phyloP scores from a whole-genome alignment of 768 basidiomycete genomes.

The Termitomyces sp. region DNA sequence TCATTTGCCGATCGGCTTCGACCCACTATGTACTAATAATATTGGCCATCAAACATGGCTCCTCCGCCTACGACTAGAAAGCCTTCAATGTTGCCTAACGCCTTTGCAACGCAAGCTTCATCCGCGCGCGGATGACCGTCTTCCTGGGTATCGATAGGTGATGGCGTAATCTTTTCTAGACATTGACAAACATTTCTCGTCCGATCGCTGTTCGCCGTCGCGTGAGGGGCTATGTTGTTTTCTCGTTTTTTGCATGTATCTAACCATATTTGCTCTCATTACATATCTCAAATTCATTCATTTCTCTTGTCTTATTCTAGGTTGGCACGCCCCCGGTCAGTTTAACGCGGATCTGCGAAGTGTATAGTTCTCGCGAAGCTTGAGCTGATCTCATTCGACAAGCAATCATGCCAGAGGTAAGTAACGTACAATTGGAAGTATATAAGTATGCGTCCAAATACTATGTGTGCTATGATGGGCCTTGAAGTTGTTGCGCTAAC shows the following conservation, averaged over 20 bases:
- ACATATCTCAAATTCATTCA: background rate
- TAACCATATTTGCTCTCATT: background rate
- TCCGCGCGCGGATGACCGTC: background rate
- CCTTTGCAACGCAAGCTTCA: background rate
- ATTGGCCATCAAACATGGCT: background rate
- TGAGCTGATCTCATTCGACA: background rate
- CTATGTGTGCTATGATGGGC: constrained; percentile 1
- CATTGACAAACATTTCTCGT: background rate
- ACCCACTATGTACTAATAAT: too few species aligned
- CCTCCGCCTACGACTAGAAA: background rate
- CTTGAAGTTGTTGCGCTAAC: constrained; percentile 16
- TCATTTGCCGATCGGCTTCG: background rate
- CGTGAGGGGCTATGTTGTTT: background rate
- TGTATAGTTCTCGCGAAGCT: background rate
- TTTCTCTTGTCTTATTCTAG: background rate
- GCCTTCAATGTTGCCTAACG: background rate
- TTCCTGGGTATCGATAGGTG: background rate
- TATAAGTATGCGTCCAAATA: background rate
- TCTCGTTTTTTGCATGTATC: background rate
- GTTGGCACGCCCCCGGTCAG: background rate
- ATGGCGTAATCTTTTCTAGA: background rate
- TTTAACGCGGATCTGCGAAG: background rate
- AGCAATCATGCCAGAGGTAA: background rate
- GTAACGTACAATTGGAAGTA: constrained; percentile 3
- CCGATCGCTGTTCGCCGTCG: background rate